These are phyloP conservation scores for Immersiporthe knoxdaviesiana DNA, from an alignment of 2,329 filamentous ascomycete species.

Conservation along the genomic window DNA sequence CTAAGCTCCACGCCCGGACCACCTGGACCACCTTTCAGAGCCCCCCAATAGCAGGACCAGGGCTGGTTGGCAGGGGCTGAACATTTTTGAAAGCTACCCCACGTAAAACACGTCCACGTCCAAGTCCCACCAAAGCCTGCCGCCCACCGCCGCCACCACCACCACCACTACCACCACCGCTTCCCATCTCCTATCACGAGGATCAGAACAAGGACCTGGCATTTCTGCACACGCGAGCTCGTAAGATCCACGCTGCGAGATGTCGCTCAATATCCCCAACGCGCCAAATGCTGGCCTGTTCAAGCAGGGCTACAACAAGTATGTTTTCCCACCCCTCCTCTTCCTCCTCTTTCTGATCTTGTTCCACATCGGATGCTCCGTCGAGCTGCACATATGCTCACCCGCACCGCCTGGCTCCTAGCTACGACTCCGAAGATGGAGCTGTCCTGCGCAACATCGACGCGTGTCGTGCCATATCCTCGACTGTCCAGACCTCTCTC, in stretches of 20 bases:
- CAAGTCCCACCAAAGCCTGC: neutral
- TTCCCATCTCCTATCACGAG: neutral
- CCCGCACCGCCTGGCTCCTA: slow-evolving; percentile 44
- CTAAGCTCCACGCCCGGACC: slow-evolving; percentile 5
- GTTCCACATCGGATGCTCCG: slow-evolving; percentile 19
- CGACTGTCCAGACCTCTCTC: slow-evolving; percentile 94
- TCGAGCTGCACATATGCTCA: slow-evolving; percentile 25
- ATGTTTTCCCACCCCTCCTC: slow-evolving; percentile 40
- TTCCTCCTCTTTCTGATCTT: slow-evolving; percentile 11
- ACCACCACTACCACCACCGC: slow-evolving; percentile 13
- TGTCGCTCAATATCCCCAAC: slow-evolving; percentile 96
- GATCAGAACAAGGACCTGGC: slow-evolving; percentile 8
- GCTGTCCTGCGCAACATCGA: slow-evolving; percentile 98
- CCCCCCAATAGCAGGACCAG: neutral
- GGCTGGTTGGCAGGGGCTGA: slow-evolving; percentile 14
- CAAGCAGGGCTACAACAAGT: slow-evolving; percentile 97
- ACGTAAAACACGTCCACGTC: slow-evolving; percentile 25
- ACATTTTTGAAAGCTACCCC: slow-evolving; percentile 27
- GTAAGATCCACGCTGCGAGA: slow-evolving; percentile 44
- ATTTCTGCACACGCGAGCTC: slow-evolving; percentile 5
- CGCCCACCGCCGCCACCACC: slow-evolving; percentile 5
- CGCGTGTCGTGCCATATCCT: slow-evolving; percentile 92
- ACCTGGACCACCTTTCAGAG: neutral
- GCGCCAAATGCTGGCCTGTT: slow-evolving; percentile 93
- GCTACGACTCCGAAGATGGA: slow-evolving; percentile 99